Base-by-base conservation (phyloP, 2,329 filamentous ascomycete species). In the Zelopaecilomyces penicillatus region DNA sequence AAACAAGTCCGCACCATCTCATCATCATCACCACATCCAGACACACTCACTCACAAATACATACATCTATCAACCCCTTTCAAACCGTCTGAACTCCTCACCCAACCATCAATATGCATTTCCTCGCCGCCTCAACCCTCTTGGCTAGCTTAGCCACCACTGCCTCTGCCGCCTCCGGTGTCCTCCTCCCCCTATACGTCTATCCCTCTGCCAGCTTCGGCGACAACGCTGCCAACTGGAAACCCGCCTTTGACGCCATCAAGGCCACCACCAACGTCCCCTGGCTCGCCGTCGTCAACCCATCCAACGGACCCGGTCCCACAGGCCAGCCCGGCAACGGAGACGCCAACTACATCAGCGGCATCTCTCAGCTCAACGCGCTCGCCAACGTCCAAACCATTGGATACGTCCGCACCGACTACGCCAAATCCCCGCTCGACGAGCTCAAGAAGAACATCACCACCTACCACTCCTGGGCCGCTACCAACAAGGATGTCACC, bases 381-480 rank as follows among this genome's bases (percentile, higher is more conserved):
- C 45, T 49, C 19, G 5, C 9, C 10, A 57, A 57, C 11, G 48
- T 55, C 9, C 48, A 52, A 6, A 55, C 51, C 3, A 43, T 57
- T 5, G 54, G 55, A n/a, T 56, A 56, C 28, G 53, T 56, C 4
- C 51, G 49, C 19, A 57, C 52, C 5, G 39, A 52, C 42, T 56
- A 54, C 35, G 37, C 39, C 28, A 42, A 33, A 11, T 33, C 49
- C 2, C 30, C 51, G 3, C 48, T 52, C 39, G 45, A 50, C 1
- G 50, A 56, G 10, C 47, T 57, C 39, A 50, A 53, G 37, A 36
- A 39, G 31, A 51, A 55, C 42, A 51, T 57, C n/a, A 52, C 49
- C 2, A 49, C 42, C 5, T 57, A 44, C 33, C 44, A 42, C 19
- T 47, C 35, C 30, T 57, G 55, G 55, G 34, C 46, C 4, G 37